Evolutionary conservation across 768 basidiomycete species (phyloP), one percentile per base, ranked within the genome.

Genomic region (Fibroporia radiculosa): DNA sequence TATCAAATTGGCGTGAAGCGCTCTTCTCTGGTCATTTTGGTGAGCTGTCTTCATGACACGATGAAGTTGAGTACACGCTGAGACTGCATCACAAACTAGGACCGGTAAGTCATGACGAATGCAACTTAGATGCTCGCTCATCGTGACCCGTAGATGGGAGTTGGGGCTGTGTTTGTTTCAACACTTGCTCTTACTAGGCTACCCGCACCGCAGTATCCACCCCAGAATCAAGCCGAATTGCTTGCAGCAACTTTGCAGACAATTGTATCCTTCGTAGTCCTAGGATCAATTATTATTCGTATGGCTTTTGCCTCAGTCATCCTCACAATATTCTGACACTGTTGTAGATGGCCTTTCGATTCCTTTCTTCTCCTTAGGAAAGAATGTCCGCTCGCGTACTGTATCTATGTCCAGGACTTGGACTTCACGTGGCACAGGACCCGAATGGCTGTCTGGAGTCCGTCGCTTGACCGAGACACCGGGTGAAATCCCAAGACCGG

Each of bases 1-100:
- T 97, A 53, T 62, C 64, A 31, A 80, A 75, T 18, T 87, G 91
- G 81, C 72, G 76, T 35, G 91, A 97, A 64, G 93, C 95, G 0
- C 51, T 92, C 3, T 96, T 98, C 59, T 79, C 76, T 4, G 95
- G 95, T 3, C 93, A 96, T 68, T 97, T 95, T 59, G 93, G 84
- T 78, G 54, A 12, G 64, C 58, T 6, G 28, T 28, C 24, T 12
- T 28, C 6, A 14, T 18, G 24, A 13, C 16, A 26, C 19, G n/a
- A n/a, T n/a, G n/a, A n/a, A n/a, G n/a, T 31, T 10, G 38, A 25
- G 18, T 7, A 10, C 20, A 25, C 20, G 24, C 19, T 41, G 13
- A n/a, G n/a, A 10, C 40, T 20, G 24, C 13, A 25, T n/a, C 16
- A 14, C 20, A 14, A 8, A 4, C n/a, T 42, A 79, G 79, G 79